These are phyloP conservation scores for Kokia cookei DNA, from an alignment of 441 rosid species.

Conservation along the genomic window DNA sequence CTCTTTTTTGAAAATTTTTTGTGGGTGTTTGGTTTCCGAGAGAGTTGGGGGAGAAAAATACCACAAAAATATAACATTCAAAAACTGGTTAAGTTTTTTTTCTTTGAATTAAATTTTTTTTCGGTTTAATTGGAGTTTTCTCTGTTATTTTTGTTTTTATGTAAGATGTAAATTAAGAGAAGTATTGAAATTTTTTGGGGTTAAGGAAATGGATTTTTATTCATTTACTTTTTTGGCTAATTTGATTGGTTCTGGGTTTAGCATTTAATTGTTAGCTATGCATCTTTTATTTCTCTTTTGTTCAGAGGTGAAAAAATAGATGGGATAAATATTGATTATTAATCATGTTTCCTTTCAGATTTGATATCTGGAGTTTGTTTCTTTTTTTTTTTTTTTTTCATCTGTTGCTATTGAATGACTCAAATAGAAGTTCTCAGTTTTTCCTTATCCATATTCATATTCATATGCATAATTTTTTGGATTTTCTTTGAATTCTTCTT, in stretches of 20 bases:
- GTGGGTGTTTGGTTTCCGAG: constrained; percentile 18
- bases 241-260: background rate
- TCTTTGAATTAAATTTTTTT: background rate
- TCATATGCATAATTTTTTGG: background rate
- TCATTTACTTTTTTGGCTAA: background rate
- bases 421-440: background rate
- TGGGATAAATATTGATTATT: background rate
- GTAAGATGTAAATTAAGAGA: background rate
- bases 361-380: background rate
- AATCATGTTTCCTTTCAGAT: background rate
- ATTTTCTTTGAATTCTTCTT: background rate
- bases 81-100: background rate
- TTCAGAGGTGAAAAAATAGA: background rate
- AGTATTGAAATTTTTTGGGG: background rate
- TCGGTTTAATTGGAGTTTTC: background rate
- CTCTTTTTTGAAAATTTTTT: background rate
- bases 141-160: background rate
- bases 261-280: background rate
- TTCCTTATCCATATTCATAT: background rate
- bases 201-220: background rate
- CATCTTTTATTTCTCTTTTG: background rate
- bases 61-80: background rate
- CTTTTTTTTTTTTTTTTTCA: background rate
- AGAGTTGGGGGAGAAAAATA: constrained; percentile 6
- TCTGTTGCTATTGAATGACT: background rate